A percentile compares a stretch with the other conserved stretches of the same genome.
phyloP scores from a whole-genome alignment of 2,329 filamentous ascomycete genomes.

The Ophiostoma sp. region DNA sequence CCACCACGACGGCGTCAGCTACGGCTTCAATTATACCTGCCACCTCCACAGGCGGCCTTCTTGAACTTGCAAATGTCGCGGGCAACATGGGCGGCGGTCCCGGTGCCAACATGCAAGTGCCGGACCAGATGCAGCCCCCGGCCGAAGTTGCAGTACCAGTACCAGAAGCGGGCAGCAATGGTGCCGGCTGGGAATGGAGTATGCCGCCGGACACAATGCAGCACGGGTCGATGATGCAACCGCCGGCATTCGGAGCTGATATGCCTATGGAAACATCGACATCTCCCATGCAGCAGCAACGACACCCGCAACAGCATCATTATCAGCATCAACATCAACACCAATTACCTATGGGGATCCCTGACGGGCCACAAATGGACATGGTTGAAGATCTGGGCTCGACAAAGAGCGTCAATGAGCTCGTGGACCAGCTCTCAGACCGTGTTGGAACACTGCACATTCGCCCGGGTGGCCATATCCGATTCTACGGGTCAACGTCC shows the following conservation, averaged over 20 bases:
- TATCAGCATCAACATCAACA: not conserved
- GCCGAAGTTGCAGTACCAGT: not conserved
- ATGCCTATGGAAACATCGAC: not conserved
- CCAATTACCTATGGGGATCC: no score
- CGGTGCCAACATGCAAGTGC: no score
- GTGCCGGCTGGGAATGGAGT: not conserved
- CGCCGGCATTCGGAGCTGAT: not conserved
- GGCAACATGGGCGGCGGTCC: no score
- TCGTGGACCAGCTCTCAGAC: slow-evolving; percentile 46
- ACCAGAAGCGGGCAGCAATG: not conserved
- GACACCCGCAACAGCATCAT: not conserved
- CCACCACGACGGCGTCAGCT: not conserved
- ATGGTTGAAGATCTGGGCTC: not conserved
- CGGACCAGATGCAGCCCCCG: no score
- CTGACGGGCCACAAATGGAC: not conserved
- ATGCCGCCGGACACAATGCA: not conserved
- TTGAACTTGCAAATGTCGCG: no score
- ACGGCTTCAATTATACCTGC: not conserved
- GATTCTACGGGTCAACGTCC: slow-evolving; percentile 47
- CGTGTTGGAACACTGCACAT: slow-evolving; percentile 47
- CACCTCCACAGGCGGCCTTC: no score
- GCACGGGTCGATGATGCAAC: not conserved
- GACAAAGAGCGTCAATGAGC: slow-evolving; percentile 35
- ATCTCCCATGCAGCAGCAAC: not conserved
- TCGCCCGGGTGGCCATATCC: slow-evolving; percentile 44